These are phyloP conservation scores for Scheffersomyces insectosa DNA, from an alignment of 1,139 yeast species.

Conservation along the genomic window DNA sequence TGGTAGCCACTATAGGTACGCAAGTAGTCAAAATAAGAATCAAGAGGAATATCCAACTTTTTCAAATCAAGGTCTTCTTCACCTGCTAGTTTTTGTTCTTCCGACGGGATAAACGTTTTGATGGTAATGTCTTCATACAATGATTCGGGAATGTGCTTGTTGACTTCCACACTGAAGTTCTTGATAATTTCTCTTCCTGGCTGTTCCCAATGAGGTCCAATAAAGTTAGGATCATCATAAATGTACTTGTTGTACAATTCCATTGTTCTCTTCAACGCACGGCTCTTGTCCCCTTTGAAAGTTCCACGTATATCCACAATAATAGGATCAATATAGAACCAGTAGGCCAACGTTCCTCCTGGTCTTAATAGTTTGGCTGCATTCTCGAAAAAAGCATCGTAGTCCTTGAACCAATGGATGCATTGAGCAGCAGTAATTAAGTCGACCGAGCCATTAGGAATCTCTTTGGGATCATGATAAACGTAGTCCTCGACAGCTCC, in stretches of 20 bases:
- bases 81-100: constrained; percentile 11
- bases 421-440: constrained; percentile 49
- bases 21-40: constrained; percentile 31
- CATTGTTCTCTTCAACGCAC: constrained; percentile 22
- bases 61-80: constrained; percentile 26
- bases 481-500: constrained; percentile 40
- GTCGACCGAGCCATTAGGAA: constrained; percentile 24
- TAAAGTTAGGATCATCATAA: constrained; percentile 34
- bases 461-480: constrained; percentile 12
- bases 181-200: constrained; percentile 43
- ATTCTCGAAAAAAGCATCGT: constrained; percentile 30
- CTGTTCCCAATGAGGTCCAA: constrained; percentile 49
- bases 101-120: constrained; percentile 25
- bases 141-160: constrained; percentile 31
- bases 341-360: constrained; percentile 44
- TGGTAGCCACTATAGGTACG: constrained; percentile 42
- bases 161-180: constrained; percentile 28
- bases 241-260: constrained; percentile 32
- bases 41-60: constrained; percentile 21
- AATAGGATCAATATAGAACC: constrained; percentile 45
- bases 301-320: constrained; percentile 29
- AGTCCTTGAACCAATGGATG: constrained; percentile 47
- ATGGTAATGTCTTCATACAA: constrained; percentile 28
- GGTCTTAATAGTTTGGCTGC: constrained; percentile 31
- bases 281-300: constrained; percentile 16